Base-by-base conservation (phyloP, 495 filamentous ascomycete species). In the Pyrenula aspistea region DNA sequence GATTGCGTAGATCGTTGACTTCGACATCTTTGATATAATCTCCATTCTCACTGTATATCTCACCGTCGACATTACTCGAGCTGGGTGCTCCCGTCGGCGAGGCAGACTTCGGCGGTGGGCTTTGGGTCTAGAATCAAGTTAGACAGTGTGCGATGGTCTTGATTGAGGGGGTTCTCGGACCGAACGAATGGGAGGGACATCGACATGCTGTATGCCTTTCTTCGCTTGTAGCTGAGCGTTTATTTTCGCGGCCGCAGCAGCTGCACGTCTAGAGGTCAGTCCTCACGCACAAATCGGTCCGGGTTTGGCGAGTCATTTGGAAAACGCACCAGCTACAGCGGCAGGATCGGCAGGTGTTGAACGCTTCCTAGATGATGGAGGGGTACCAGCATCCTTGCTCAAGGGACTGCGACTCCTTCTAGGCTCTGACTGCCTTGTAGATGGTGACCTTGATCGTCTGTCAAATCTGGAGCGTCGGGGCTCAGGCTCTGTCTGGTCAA, bases 11-110 rank as follows among this genome's bases (percentile, higher is more conserved):
- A 68, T 96, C 91, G 74, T 98, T 98, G 71, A 98, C 89, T 71
- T 97, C 93, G 65, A 98, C 95, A 66, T 97, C 93, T 68, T 89
- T 89, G 73, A 98, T 96, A 64, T 88, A 96, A 67, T 98, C 93
- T 58, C 93, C 93, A 66, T 96, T 93, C 22, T 89, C 85, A 62
- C 93, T 87, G 67, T 96, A 96, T 71, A 93, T 83, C 60, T 96
- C 91, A 60, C 85, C 81, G 61, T 89, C 89, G 67, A 91, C 78
- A 51, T 84, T 79, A 52, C 75, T 79, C 10, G 73, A 74, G 47
- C 71, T 72, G 22, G 77, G 77, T 55, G 75, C 72, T 54, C 66
- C 64, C 49, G 74, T 62, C 15, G 80, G 73, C 0, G 76, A 75
- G 21, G 73, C 70, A 48, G 74, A 66, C 61, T 71, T 68, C 10